These are phyloP conservation scores for Hypoxylon sp. DNA, from an alignment of 2,329 filamentous ascomycete genomes.

Conservation along the genomic window DNA sequence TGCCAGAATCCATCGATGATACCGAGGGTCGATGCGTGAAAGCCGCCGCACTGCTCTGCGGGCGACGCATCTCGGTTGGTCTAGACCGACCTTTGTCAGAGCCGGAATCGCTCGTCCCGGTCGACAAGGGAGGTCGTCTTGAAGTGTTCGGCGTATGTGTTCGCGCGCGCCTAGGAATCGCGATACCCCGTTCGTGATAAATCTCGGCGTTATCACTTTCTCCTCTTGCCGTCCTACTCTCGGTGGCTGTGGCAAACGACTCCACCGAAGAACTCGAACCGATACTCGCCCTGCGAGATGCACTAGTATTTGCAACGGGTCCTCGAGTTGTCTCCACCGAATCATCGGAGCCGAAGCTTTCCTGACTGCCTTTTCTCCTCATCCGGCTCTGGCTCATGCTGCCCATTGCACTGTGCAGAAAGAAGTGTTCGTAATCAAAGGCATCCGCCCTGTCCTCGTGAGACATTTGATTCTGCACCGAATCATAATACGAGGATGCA, in stretches of 20 bases:
- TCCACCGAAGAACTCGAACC: constrained; percentile 61
- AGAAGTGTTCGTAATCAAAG: constrained; percentile 97
- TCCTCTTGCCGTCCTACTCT: constrained; percentile 49
- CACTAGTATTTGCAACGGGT: constrained; percentile 44
- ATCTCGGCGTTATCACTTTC: constrained; percentile 34
- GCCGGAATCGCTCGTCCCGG: constrained; percentile 37
- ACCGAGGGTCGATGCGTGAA: constrained; percentile 62
- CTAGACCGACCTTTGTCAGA: constrained; percentile 38
- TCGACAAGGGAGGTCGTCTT: constrained; percentile 40
- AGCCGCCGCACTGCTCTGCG: constrained; percentile 51
- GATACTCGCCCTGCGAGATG: constrained; percentile 54
- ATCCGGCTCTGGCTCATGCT: constrained; percentile 68
- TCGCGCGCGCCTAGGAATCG: constrained; percentile 38
- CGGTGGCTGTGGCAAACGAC: constrained; percentile 65
- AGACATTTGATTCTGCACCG: constrained; percentile 67
- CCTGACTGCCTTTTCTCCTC: constrained; percentile 54
- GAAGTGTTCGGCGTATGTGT: constrained; percentile 46
- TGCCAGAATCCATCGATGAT: constrained; percentile 64
- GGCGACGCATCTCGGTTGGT: constrained; percentile 53
- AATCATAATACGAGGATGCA: constrained; percentile 70
- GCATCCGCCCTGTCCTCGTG: constrained; percentile 95
- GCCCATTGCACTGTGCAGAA: constrained; percentile 90
- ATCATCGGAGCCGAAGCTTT: constrained; percentile 65
- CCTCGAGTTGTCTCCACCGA: constrained; percentile 70
- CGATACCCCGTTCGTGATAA: constrained; percentile 34